Base-by-base conservation (phyloP, 371 early-diverging fungal genomes). In the Syncephalis fuscata region DNA sequence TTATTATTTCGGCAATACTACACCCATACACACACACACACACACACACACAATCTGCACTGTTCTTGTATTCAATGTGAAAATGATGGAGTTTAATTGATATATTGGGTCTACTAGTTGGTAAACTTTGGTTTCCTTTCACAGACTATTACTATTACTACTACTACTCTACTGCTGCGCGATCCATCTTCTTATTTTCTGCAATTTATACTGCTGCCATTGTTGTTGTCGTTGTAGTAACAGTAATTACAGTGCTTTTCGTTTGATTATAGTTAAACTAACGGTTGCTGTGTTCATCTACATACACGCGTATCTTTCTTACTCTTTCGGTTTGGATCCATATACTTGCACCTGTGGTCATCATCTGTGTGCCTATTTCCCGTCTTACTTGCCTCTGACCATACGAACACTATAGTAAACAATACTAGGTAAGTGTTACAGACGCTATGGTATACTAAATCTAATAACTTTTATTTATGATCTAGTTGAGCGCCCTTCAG, bases 181-280 rank as follows among this genome's bases (percentile, higher is more conserved):
- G n/a, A 38, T n/a, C 38, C n/a, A 38, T 11, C 38, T 11, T n/a
- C n/a, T 11, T 11, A 38, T n/a, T 38, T 11, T 38, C n/a, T 11
- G 38, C 10, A n/a, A n/a, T 38, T 38, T n/a, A 38, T 15, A 17
- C 15, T 15, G 22, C 22, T 42, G 8, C 42, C 17, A 19, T 9
- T 42, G 23, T 24, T 24, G 39, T 23, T 38, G 39, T 39, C 48
- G 37, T 24, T 24, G 23, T 32, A 32, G 32, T 32, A 32, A 32
- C 32, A 32, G 32, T 32, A 32, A 32, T 39, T 48, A 39, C 39
- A 38, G 48, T 20, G 36, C 38, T 48, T 38, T 46, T 25, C 17
- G 16, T 38, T 37, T 19, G 14, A 48, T 38, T 39, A 21, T 48
- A 36, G 36, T n/a, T 27, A 23, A 39, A 23, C 23, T 24, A 36